Evolutionary conservation across 495 filamentous ascomycete species (phyloP).

Genomic region (Glutinoglossum americanum): DNA sequence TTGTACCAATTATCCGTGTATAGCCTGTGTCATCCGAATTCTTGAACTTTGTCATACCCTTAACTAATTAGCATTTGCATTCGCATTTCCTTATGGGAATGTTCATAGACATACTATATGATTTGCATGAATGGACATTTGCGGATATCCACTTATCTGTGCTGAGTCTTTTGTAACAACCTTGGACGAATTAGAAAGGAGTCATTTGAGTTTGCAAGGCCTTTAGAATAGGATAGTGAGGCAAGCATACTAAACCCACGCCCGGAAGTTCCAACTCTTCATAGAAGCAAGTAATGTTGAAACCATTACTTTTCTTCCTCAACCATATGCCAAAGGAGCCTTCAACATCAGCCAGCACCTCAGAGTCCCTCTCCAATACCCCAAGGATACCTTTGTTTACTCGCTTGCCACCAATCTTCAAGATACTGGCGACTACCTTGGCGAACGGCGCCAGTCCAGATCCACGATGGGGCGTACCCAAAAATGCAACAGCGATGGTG

Average conservation of each 20-base stretch:
- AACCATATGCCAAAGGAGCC: neutral
- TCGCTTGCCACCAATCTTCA: neutral
- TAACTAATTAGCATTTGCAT: neutral
- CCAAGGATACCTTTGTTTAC: neutral
- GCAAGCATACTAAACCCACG: neutral
- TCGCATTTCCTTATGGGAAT: too few relatives aligned
- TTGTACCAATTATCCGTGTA: neutral
- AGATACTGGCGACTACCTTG: neutral
- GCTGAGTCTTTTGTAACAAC: neutral
- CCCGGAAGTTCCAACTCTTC: neutral
- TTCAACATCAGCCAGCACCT: neutral
- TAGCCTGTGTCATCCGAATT: neutral
- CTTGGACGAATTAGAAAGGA: neutral
- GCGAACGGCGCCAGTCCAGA: neutral
- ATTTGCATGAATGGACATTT: neutral
- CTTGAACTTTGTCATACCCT: neutral
- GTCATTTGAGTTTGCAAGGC: too few relatives aligned
- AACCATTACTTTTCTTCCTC: neutral
- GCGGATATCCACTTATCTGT: neutral
- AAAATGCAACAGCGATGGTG: slow-evolving; percentile 59
- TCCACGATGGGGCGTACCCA: slow-evolving; percentile 24
- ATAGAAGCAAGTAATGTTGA: neutral
- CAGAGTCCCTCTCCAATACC: neutral
- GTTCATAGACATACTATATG: neutral
- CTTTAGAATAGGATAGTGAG: too few relatives aligned